Evolutionary conservation across 2,329 filamentous ascomycete species (phyloP).

Genomic region (Aspergillus sp.): DNA sequence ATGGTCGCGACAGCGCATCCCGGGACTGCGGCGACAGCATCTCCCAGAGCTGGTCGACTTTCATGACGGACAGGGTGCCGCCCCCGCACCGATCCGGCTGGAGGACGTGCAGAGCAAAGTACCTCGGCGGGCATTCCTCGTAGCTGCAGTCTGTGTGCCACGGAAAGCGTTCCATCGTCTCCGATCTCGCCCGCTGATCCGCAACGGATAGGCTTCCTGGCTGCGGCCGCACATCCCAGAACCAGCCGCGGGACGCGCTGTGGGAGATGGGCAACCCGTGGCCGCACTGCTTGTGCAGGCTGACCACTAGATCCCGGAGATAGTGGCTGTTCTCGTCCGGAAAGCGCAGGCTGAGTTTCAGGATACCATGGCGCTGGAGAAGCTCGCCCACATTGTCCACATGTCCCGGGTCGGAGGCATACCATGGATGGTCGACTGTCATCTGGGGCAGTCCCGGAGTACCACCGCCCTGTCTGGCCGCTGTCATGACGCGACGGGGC

Average conservation of each 20-base stretch:
- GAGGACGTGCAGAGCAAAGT: slow-evolving; percentile 45
- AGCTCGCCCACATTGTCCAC: background rate
- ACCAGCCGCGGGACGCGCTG: slow-evolving; percentile 44
- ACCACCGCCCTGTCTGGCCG: background rate
- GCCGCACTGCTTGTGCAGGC: slow-evolving; percentile 32
- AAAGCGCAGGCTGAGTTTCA: slow-evolving; percentile 38
- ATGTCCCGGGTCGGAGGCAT: background rate
- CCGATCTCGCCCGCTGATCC: slow-evolving; percentile 38
- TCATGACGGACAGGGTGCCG: slow-evolving; percentile 42
- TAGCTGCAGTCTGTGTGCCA: slow-evolving; percentile 50
- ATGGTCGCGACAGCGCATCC: slow-evolving; percentile 4
- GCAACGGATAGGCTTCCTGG: slow-evolving; percentile 24
- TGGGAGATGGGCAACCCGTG: slow-evolving; percentile 43
- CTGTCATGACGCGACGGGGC: background rate
- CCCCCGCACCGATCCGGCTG: slow-evolving; percentile 42
- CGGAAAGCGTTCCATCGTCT: slow-evolving; percentile 45
- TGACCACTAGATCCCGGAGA: slow-evolving; percentile 32
- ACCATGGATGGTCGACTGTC: background rate
- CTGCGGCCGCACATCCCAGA: slow-evolving; percentile 44
- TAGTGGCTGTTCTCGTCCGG: slow-evolving; percentile 34
- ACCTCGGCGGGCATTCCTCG: slow-evolving; percentile 36
- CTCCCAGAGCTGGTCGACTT: slow-evolving; percentile 25
- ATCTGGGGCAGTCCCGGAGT: background rate
- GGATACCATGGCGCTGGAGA: slow-evolving; percentile 25
- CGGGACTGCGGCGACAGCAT: slow-evolving; percentile 17